Conservation (phyloP, 257 asterid species). For the Solanum phureja region DNA sequence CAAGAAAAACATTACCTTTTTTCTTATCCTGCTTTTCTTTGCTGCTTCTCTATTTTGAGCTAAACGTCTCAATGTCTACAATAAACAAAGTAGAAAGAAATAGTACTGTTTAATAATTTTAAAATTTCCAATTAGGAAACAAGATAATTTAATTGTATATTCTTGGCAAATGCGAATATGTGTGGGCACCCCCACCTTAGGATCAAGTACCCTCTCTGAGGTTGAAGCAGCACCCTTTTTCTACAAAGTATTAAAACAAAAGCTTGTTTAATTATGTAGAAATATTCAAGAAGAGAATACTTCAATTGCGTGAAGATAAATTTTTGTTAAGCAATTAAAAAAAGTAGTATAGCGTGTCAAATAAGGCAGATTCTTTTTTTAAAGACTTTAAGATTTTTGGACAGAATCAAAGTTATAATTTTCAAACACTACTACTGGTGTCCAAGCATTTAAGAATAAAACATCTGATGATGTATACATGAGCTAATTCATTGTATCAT, state of each 20-base stretch:
- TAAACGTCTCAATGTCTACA: slow-evolving; percentile 85
- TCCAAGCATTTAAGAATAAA: neutral
- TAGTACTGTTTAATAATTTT: neutral
- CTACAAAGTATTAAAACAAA: slow-evolving; percentile 31
- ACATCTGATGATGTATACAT: neutral
- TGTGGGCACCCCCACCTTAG: slow-evolving; percentile 57
- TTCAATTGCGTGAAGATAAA: neutral
- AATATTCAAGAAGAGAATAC: slow-evolving; percentile 5
- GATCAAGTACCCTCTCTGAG: slow-evolving; percentile 64
- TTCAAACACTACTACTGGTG: neutral
- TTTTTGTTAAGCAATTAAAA: neutral
- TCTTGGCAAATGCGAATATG: neutral
- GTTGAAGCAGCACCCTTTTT: slow-evolving; percentile 65
- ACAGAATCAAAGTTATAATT: neutral
- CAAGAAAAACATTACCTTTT: slow-evolving; percentile 38
- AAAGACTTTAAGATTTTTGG: neutral
- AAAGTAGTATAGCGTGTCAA: neutral
- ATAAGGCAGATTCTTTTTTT: neutral
- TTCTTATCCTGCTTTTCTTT: slow-evolving; percentile 89
- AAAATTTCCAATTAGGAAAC: neutral
- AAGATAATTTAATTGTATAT: neutral
- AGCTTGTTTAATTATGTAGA: neutral
- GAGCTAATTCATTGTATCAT: neutral
- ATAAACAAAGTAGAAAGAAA: neutral
- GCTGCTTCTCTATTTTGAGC: slow-evolving; percentile 99